Evolutionary conservation across 2,329 filamentous ascomycete genomes (phyloP).

Genomic region (Aureobasidium zeae): DNA sequence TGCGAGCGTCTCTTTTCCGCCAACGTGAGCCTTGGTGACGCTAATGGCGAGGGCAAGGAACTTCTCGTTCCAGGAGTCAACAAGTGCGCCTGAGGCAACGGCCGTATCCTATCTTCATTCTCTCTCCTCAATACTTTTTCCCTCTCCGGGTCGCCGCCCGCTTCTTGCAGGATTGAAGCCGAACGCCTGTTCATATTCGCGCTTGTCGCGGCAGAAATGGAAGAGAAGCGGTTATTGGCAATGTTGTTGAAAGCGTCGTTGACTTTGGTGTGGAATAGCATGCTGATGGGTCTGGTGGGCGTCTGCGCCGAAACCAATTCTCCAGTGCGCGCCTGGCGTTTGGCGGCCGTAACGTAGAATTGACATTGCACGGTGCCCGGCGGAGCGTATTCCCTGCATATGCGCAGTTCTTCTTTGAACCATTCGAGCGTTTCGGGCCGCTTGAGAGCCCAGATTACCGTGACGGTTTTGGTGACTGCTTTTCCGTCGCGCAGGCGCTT

Average conservation of each 20-base stretch:
- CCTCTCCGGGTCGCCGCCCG: constrained; percentile 65
- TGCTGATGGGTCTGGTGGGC: constrained; percentile 54
- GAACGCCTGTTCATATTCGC: constrained; percentile 54
- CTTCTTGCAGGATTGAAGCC: constrained; percentile 70
- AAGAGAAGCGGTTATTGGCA: constrained; percentile 56
- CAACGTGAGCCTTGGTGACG: constrained; percentile 27
- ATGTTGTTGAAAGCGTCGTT: constrained; percentile 82
- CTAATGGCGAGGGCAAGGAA: constrained; percentile 20
- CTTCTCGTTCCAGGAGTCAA: constrained; percentile 24
- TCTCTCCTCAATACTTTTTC: constrained; percentile 72
- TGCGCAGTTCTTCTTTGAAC: constrained; percentile 90
- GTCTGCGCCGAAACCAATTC: constrained; percentile 42
- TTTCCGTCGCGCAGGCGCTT: constrained; percentile 94
- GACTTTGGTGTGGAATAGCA: constrained; percentile 73
- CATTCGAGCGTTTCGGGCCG: constrained; percentile 90
- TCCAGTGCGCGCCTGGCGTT: constrained; percentile 45
- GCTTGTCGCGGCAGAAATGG: too few species aligned
- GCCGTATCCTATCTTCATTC: constrained; percentile 75
- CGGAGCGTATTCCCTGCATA: constrained; percentile 82
- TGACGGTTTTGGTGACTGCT: constrained; percentile 80
- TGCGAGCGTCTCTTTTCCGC: constrained; percentile 35
- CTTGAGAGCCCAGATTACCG: constrained; percentile 91
- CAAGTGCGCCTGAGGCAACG: constrained; percentile 55
- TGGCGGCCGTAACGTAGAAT: constrained; percentile 82
- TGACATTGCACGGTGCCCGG: constrained; percentile 84